These are phyloP conservation scores for Hydrangea macrophylla DNA, from an alignment of 148 eudicot species.

Conservation along the genomic window DNA sequence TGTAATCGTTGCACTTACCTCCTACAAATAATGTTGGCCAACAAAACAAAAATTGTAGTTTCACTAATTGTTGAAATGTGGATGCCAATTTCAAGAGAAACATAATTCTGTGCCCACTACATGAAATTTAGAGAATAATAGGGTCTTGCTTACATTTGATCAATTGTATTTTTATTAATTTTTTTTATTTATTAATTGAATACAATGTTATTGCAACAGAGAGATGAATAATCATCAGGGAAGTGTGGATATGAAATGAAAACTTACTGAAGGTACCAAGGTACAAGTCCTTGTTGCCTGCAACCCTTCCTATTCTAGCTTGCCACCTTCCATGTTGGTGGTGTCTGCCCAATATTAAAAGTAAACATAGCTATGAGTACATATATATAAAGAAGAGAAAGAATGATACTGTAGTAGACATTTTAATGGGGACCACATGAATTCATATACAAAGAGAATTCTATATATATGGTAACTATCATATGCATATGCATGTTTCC, in stretches of 20 bases:
- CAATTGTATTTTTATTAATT: too few species aligned
- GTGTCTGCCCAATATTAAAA: conserved; percentile 44
- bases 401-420: neutral
- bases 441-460: neutral
- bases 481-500: conserved; percentile 22
- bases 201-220: too few species aligned
- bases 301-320: conserved; percentile 88
- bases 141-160: too few species aligned
- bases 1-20: too few species aligned
- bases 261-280: conserved; percentile 87
- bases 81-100: too few species aligned
- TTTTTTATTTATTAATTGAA: too few species aligned
- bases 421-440: neutral
- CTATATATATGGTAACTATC: neutral
- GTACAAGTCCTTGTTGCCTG: conserved; percentile 95
- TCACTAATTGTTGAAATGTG: too few species aligned
- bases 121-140: too few species aligned
- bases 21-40: too few species aligned
- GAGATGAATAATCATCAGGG: neutral
- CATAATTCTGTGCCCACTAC: too few species aligned
- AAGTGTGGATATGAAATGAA: neutral
- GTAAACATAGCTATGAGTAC: too few species aligned
- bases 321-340: conserved; percentile 98
- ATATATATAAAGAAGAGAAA: neutral
- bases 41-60: too few species aligned